phyloP scores from a whole-genome alignment of 2,329 filamentous ascomycete species.

The Aureobasidium sp. region DNA sequence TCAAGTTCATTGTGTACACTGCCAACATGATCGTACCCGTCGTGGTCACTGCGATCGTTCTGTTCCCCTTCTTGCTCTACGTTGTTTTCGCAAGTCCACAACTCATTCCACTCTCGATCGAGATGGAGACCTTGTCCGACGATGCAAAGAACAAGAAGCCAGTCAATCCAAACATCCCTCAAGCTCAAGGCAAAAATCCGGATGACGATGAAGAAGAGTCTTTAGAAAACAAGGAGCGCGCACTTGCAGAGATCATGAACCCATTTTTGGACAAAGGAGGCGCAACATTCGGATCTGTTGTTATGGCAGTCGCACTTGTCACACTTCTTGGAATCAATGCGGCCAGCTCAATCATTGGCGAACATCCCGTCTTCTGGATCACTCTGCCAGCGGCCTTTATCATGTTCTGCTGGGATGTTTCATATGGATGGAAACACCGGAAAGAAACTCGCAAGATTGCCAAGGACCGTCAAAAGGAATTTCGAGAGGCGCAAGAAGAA shows the following conservation, averaged over 20 bases:
- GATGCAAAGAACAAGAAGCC: slow-evolving; percentile 50
- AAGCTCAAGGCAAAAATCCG: slow-evolving; percentile 50
- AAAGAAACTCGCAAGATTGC: slow-evolving; percentile 58
- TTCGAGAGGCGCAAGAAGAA: slow-evolving; percentile 26
- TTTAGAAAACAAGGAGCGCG: slow-evolving; percentile 49
- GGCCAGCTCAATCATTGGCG: slow-evolving; percentile 42
- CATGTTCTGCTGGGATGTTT: slow-evolving; percentile 63
- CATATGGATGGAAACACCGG: slow-evolving; percentile 56
- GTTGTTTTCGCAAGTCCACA: slow-evolving; percentile 58
- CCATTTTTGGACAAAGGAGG: slow-evolving; percentile 63
- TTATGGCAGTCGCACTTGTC: slow-evolving; percentile 62
- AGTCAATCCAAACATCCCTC: slow-evolving; percentile 66
- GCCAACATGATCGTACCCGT: slow-evolving; percentile 73
- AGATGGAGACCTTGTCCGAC: slow-evolving; percentile 60
- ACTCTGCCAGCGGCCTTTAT: slow-evolving; percentile 62
- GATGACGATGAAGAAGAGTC: slow-evolving; percentile 45
- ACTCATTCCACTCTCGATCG: slow-evolving; percentile 59
- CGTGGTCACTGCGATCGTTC: slow-evolving; percentile 57
- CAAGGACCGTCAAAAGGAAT: slow-evolving; percentile 36
- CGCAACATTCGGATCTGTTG: slow-evolving; percentile 55
- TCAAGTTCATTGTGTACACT: slow-evolving; percentile 67
- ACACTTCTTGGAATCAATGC: slow-evolving; percentile 62
- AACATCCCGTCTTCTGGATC: slow-evolving; percentile 59
- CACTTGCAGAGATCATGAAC: slow-evolving; percentile 68
- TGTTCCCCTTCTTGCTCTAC: slow-evolving; percentile 65